Percentiles rank a stretch among this genome's conserved stretches.
phyloP scores from a whole-genome alignment of 495 filamentous ascomycete genomes.

The Aspergillus ellipticus region DNA sequence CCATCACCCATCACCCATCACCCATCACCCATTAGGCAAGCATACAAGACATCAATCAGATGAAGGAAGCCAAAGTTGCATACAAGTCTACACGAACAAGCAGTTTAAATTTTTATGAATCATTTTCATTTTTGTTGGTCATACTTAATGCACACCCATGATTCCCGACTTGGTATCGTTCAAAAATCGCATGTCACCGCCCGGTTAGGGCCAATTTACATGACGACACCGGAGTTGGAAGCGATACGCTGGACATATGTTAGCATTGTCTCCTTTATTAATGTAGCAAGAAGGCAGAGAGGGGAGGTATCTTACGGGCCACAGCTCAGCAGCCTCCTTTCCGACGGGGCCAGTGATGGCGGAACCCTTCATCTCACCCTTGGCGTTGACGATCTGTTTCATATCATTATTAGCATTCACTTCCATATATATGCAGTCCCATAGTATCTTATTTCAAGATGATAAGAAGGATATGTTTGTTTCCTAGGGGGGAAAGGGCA shows the following conservation, averaged over 20 bases:
- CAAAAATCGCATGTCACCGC: constrained; percentile 19
- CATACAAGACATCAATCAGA: too few relatives aligned
- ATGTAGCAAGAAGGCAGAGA: too few relatives aligned
- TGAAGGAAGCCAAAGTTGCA: background rate
- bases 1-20: too few relatives aligned
- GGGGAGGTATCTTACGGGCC: constrained; percentile 75
- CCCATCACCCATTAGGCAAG: background rate
- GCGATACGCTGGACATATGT: constrained; percentile 94
- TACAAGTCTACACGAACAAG: background rate
- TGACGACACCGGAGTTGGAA: constrained; percentile 99
- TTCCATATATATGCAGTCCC: background rate
- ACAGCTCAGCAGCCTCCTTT: constrained; percentile 99
- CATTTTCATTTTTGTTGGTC: constrained; percentile 20
- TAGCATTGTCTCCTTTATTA: too few relatives aligned
- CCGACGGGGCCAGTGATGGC: constrained; percentile 98
- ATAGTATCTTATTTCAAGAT: too few relatives aligned
- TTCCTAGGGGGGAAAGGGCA: background rate
- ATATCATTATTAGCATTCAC: background rate
- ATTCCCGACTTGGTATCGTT: constrained; percentile 41
- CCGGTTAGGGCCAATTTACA: constrained; percentile 59
- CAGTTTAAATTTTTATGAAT: constrained; percentile 10
- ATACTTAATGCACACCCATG: constrained; percentile 19
- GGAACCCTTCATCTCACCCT: constrained; percentile 99
- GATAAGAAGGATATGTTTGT: too few relatives aligned
- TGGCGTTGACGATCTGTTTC: constrained; percentile 95